Evolutionary conservation across 441 rosid genomes (phyloP).

Genomic region (Biscutella laevigata): DNA sequence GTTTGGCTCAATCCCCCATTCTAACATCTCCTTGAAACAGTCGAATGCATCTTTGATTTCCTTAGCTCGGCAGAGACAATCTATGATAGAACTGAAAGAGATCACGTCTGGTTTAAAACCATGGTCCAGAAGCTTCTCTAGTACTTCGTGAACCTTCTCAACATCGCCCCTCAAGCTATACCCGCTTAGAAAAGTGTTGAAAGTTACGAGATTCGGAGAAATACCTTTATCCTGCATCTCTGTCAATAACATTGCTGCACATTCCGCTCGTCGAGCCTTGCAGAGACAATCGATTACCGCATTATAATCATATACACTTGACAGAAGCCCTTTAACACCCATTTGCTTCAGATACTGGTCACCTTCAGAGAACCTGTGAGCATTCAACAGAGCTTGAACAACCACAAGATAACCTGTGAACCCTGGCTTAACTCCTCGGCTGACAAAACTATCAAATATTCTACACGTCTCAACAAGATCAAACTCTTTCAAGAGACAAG

Average conservation of each 20-base stretch:
- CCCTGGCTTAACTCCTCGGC: slow-evolving; percentile 49
- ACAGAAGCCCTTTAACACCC: slow-evolving; percentile 37
- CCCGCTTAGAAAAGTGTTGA: slow-evolving; percentile 63
- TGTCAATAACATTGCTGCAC: slow-evolving; percentile 34
- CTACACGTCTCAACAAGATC: slow-evolving; percentile 53
- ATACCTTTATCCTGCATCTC: slow-evolving; percentile 51
- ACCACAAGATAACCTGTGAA: slow-evolving; percentile 46
- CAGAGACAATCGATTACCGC: slow-evolving; percentile 71
- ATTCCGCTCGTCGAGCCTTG: slow-evolving; percentile 42
- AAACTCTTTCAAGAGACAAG: slow-evolving; percentile 51
- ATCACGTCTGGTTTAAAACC: slow-evolving; percentile 61
- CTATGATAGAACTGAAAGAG: slow-evolving; percentile 67
- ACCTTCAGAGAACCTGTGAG: slow-evolving; percentile 37
- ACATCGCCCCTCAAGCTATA: slow-evolving; percentile 45
- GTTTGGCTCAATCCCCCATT: slow-evolving; percentile 70
- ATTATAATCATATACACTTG: slow-evolving; percentile 53
- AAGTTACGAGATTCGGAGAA: slow-evolving; percentile 66
- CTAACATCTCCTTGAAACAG: slow-evolving; percentile 70
- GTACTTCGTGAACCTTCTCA: slow-evolving; percentile 30
- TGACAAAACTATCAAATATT: slow-evolving; percentile 42
- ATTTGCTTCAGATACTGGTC: slow-evolving; percentile 43
- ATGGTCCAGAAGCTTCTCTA: slow-evolving; percentile 45
- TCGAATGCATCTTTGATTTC: slow-evolving; percentile 59
- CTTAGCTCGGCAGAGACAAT: slow-evolving; percentile 59
- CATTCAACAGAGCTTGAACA: slow-evolving; percentile 49